Evolutionary conservation across 805 yeast species (phyloP).

Genomic region (Ogataea glucozyma): DNA sequence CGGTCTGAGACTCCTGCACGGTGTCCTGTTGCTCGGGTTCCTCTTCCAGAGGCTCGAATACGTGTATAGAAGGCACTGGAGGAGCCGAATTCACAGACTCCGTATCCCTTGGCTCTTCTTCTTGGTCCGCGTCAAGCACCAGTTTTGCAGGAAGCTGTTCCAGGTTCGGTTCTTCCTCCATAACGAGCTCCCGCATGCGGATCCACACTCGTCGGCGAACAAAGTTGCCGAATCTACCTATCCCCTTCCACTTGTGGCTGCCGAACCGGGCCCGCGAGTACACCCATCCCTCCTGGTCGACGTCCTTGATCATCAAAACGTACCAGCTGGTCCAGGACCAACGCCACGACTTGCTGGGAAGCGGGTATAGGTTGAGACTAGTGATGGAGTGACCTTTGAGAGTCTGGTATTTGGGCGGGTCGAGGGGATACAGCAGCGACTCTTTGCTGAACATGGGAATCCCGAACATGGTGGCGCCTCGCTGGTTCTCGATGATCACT

Average conservation of each 20-base stretch:
- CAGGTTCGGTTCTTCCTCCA: neutral
- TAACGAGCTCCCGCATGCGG: conserved; percentile 36
- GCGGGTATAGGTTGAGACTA: conserved; percentile 37
- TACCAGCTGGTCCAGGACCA: conserved; percentile 62
- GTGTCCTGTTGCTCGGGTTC: neutral
- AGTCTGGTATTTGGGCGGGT: conserved; percentile 51
- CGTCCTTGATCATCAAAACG: conserved; percentile 53
- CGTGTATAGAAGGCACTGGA: conserved; percentile 1
- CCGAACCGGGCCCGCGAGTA: conserved; percentile 46
- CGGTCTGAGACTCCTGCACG: neutral
- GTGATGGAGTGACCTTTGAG: conserved; percentile 41
- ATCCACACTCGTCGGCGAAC: conserved; percentile 54
- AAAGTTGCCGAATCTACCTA: conserved; percentile 49
- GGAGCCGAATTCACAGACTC: neutral
- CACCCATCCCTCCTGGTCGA: conserved; percentile 61
- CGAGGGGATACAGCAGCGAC: conserved; percentile 48
- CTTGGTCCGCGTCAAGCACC: conserved; percentile 6
- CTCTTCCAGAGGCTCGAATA: conserved; percentile 1
- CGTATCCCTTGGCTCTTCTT: too few species aligned
- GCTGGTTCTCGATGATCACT: conserved; percentile 52
- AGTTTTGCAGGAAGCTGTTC: conserved; percentile 8
- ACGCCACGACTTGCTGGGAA: conserved; percentile 52
- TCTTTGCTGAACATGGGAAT: conserved; percentile 49
- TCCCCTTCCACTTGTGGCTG: conserved; percentile 51
- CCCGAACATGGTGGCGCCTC: conserved; percentile 55